phyloP scores from a whole-genome alignment of 2,329 filamentous ascomycete genomes.

The Lomentospora prolificans region DNA sequence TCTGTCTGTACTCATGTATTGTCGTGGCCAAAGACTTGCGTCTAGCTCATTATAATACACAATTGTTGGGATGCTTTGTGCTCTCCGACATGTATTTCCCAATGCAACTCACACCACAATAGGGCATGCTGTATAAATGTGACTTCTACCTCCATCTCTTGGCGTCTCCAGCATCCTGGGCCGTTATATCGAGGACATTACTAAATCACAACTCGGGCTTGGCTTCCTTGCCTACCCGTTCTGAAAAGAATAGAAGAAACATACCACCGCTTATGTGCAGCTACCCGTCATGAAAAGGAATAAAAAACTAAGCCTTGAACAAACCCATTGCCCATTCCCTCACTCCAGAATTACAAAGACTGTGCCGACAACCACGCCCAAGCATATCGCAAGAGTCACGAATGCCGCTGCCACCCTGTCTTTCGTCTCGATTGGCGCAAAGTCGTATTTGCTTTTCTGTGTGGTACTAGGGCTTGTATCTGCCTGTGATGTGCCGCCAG shows the following conservation, averaged over 20 bases:
- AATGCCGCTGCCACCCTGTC: conserved; percentile 48
- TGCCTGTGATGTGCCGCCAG: conserved; percentile 50
- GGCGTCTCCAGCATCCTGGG: not conserved
- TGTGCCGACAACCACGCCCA: conserved; percentile 39
- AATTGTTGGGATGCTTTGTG: not conserved
- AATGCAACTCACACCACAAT: too few relatives aligned
- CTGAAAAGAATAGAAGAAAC: conserved; percentile 6
- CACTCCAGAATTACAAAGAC: conserved; percentile 19
- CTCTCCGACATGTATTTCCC: too few relatives aligned
- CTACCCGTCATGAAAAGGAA: not conserved
- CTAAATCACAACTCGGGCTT: not conserved
- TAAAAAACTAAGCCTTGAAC: conserved; percentile 5
- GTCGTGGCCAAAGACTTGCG: not conserved
- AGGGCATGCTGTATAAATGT: too few relatives aligned
- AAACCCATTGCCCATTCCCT: not conserved
- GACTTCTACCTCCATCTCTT: not conserved
- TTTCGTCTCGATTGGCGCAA: conserved; percentile 32
- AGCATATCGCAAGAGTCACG: conserved; percentile 38
- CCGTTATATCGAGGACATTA: not conserved
- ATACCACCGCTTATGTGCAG: conserved; percentile 1
- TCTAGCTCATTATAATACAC: not conserved
- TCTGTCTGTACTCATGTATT: not conserved
- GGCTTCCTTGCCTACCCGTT: not conserved
- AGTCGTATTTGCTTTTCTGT: conserved; percentile 16
- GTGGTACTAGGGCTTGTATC: conserved; percentile 34